Evolutionary conservation across 169 alveolate genomes (phyloP).

Genomic region (Perkinsus olseni): DNA sequence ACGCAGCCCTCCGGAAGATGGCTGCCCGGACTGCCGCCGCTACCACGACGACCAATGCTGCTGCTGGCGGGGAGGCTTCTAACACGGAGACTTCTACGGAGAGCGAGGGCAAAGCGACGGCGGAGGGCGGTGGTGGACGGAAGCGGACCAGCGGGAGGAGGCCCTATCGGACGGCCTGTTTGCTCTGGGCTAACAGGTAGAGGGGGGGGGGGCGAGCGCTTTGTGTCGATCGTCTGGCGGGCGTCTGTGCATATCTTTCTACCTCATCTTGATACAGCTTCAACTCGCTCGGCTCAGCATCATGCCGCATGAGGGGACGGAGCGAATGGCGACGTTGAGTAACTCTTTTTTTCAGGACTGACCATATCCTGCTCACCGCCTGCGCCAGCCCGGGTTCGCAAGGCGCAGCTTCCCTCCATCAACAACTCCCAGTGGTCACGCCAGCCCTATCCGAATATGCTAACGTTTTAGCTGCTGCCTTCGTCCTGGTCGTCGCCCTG

Average conservation of each 20-base stretch:
- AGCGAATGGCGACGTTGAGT: too few relatives aligned
- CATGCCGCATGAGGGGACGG: too few relatives aligned
- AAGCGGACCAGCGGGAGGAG: neutral
- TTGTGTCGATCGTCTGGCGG: too few relatives aligned
- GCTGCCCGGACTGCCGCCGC: too few relatives aligned
- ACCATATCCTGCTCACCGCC: neutral
- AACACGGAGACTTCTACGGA: neutral
- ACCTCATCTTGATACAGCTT: too few relatives aligned
- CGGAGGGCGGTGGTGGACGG: neutral
- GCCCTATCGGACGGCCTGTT: neutral
- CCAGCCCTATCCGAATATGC: too few relatives aligned
- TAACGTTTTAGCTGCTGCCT: too few relatives aligned
- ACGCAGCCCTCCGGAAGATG: neutral
- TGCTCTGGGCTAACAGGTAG: neutral
- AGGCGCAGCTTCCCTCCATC: too few relatives aligned
- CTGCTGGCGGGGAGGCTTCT: neutral
- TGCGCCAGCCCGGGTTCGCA: neutral
- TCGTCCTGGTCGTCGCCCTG: too few relatives aligned
- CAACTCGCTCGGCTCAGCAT: too few relatives aligned
- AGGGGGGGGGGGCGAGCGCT: neutral
- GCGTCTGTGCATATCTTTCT: too few relatives aligned
- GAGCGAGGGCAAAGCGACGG: neutral
- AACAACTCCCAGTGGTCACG: too few relatives aligned
- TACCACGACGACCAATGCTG: neutral
- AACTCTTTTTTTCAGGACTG: neutral